These are phyloP conservation scores for Eutypa lata DNA, from an alignment of 2,329 filamentous ascomycete genomes.

Conservation along the genomic window DNA sequence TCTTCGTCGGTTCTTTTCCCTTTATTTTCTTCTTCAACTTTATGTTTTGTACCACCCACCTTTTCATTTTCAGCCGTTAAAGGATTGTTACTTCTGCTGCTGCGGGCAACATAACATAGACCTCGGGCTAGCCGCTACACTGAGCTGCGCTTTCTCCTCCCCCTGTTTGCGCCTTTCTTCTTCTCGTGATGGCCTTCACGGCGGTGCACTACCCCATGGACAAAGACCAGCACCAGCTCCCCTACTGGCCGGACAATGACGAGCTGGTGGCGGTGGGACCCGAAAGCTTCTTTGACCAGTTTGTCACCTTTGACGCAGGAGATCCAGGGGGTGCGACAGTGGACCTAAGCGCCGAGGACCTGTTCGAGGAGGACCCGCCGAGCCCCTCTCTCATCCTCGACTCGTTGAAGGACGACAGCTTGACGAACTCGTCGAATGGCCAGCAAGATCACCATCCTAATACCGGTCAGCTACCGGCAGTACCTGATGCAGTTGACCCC, in stretches of 20 bases:
- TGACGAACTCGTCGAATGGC: constrained; percentile 16
- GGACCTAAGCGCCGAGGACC: constrained; percentile 6
- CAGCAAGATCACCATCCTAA: constrained; percentile 14
- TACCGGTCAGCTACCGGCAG: constrained; percentile 8
- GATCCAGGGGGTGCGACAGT: constrained; percentile 17
- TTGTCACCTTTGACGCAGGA: constrained; percentile 28
- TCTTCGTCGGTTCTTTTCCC: constrained; percentile 12
- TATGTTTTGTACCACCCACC: neutral
- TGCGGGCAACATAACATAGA: constrained; percentile 6
- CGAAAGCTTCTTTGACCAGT: constrained; percentile 32
- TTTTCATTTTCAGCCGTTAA: constrained; percentile 2
- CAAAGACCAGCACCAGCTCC: constrained; percentile 26
- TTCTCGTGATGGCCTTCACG: constrained; percentile 27
- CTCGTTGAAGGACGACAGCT: constrained; percentile 15
- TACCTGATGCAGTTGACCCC: neutral
- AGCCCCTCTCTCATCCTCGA: constrained; percentile 30
- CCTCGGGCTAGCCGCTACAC: neutral
- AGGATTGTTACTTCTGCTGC: neutral
- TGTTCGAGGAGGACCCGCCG: constrained; percentile 24
- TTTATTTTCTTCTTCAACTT: constrained; percentile 10
- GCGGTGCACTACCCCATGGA: constrained; percentile 25
- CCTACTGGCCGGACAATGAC: constrained; percentile 28
- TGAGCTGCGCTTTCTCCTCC: neutral
- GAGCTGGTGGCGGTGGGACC: constrained; percentile 20
- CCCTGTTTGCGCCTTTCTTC: constrained; percentile 1